Evolutionary conservation across 2,329 filamentous ascomycete genomes (phyloP), one percentile per base, ranked within the genome.

Genomic region (Neodidymelliopsis sp.): DNA sequence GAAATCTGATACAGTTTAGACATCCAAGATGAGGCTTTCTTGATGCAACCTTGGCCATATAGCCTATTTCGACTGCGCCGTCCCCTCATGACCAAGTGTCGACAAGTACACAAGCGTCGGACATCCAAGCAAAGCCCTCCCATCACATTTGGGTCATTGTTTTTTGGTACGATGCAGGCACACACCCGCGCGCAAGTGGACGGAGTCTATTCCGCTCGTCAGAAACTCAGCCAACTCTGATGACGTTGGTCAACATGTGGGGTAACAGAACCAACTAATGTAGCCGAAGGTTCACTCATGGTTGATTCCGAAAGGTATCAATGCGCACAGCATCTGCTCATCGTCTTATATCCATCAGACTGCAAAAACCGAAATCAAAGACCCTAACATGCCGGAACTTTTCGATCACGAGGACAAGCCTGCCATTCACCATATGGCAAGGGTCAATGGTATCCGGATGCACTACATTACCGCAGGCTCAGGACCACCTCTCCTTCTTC

Each of bases 381-480:
- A 15, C 2, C 13, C 6, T 20, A 43, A 23, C 6, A 62, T 63
- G 59, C 59, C 60, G 4, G 61, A 63, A 29, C 54, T 50, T 6
- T 56, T 54, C 25, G 53, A 62, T 18, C 56, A 62, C 29, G 38
- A 54, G 34, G 53, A 49, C 15, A 55, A 59, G 6, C 40, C 55
- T 2, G 56, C 50, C 1, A 27, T 40, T 7, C 55, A 63, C 12
- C 53, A 56, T 20, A 56, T 61, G 52, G 62, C 57, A 12, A 56
- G 57, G 4, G 52, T 62, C 15, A 62, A 63, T 22, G 53, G 53
- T 3, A 64, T 61, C 22, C 56, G 59, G 8, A 39, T 65, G 10
- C 60, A 63, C 27, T 62, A 59, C 33, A 56, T 61, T 22, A 62
- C 55, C 6, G 48, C 57, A 15, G 62, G 59, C 18, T 58, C 53